Conservation (phyloP, 2,329 filamentous ascomycete species). For the Fusarium annulatum region DNA sequence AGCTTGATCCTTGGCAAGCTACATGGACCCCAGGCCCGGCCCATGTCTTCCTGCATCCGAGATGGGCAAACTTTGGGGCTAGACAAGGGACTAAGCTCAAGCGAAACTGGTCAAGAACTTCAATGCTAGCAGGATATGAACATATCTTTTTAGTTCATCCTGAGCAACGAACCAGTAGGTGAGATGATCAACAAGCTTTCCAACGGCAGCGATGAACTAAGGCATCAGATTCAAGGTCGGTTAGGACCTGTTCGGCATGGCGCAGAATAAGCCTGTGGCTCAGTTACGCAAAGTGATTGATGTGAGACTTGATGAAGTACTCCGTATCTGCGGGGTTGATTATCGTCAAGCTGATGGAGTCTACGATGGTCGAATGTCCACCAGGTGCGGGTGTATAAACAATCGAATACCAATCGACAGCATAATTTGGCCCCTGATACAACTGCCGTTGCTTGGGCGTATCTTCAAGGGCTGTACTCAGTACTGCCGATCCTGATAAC, state of each 20-base stretch:
- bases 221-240: neutral
- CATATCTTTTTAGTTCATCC: conserved; percentile 1
- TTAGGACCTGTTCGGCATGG: conserved; percentile 13
- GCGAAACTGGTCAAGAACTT: conserved; percentile 25
- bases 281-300: neutral
- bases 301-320: neutral
- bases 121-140: conserved; percentile 11
- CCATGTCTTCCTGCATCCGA: conserved; percentile 28
- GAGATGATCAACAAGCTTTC: conserved; percentile 22
- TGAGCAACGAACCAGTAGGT: neutral
- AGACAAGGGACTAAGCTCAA: conserved; percentile 30
- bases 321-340: neutral
- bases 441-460: conserved; percentile 11
- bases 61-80: conserved; percentile 9
- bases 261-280: conserved; percentile 21
- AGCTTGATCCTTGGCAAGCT: conserved; percentile 8
- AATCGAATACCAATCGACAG: neutral
- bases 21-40: conserved; percentile 22
- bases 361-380: neutral
- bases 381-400: neutral
- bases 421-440: neutral
- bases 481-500: conserved; percentile 18
- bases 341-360: neutral
- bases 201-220: conserved; percentile 13
- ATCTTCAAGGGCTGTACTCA: conserved; percentile 11